A percentile compares a stretch with the other conserved stretches of the same genome.
Evolutionary conservation across 805 yeast genomes (phyloP).

Genomic region (Yarrowia sp.): DNA sequence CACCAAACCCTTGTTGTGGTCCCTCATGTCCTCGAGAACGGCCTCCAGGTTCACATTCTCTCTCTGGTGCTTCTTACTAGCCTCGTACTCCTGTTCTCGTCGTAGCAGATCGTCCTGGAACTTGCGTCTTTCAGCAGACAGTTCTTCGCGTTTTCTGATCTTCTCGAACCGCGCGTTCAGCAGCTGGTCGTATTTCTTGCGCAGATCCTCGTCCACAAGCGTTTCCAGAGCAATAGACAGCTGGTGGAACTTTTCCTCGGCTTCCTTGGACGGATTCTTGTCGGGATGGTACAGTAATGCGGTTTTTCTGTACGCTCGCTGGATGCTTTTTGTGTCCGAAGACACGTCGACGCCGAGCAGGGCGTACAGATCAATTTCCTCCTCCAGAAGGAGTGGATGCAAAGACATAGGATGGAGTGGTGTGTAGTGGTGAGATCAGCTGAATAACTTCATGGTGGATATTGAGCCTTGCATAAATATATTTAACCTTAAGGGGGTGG

Average conservation of each 20-base stretch:
- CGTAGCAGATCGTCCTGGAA: slow-evolving; percentile 44
- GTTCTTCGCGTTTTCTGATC: slow-evolving; percentile 36
- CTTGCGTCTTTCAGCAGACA: slow-evolving; percentile 41
- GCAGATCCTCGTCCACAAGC: slow-evolving; percentile 38
- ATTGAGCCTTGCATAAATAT: slow-evolving; percentile 5
- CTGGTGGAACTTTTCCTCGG: slow-evolving; percentile 45
- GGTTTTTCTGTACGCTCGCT: slow-evolving; percentile 40
- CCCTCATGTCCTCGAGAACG: slow-evolving; percentile 38
- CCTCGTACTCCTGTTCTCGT: slow-evolving; percentile 43
- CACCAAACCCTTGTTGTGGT: slow-evolving; percentile 39
- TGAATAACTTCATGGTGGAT: neutral
- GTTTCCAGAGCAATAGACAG: slow-evolving; percentile 45
- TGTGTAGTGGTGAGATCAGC: neutral
- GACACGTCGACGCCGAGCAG: slow-evolving; percentile 42
- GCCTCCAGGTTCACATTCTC: neutral
- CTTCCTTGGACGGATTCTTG: slow-evolving; percentile 46
- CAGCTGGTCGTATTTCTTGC: slow-evolving; percentile 43
- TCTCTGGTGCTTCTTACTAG: neutral
- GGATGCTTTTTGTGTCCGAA: slow-evolving; percentile 19
- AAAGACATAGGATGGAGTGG: slow-evolving; percentile 10
- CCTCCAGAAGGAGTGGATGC: slow-evolving; percentile 40
- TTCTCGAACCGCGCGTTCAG: slow-evolving; percentile 40
- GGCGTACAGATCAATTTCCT: slow-evolving; percentile 43
- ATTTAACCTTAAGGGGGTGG: slow-evolving; percentile 1
- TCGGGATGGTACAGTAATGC: slow-evolving; percentile 45